Conservation (phyloP, 2,329 filamentous ascomycete species). For the Bipolaris oryzae region DNA sequence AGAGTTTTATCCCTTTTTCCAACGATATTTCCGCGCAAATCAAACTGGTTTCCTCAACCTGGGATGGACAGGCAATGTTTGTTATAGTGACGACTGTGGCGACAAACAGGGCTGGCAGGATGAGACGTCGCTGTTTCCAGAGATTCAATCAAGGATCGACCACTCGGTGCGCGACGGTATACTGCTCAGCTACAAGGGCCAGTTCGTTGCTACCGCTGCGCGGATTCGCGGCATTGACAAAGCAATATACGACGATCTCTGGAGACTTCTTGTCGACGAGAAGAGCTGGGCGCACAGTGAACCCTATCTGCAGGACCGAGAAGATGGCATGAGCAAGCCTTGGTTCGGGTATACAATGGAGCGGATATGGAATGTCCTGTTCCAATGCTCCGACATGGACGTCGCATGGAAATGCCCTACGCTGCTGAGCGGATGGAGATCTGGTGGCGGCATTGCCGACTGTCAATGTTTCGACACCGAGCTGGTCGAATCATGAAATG, state of each 20-base stretch:
- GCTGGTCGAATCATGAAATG: conserved; percentile 11
- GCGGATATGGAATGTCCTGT: conserved; percentile 38
- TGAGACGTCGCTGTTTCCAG: conserved; percentile 45
- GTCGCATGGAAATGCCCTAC: conserved; percentile 39
- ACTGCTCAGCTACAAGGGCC: conserved; percentile 55
- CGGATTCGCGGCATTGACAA: conserved; percentile 50
- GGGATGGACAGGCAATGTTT: conserved; percentile 48
- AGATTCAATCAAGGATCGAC: conserved; percentile 40
- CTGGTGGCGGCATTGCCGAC: conserved; percentile 32
- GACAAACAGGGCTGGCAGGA: conserved; percentile 53
- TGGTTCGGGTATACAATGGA: conserved; percentile 39
- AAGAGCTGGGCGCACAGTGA: conserved; percentile 38
- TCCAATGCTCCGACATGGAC: conserved; percentile 37
- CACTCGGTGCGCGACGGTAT: conserved; percentile 40
- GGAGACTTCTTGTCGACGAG: conserved; percentile 29
- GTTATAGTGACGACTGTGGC: conserved; percentile 49
- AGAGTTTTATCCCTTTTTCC: conserved; percentile 47
- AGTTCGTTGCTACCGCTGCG: conserved; percentile 55
- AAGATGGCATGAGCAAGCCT: conserved; percentile 35
- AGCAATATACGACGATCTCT: conserved; percentile 44
- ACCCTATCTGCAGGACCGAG: conserved; percentile 27
- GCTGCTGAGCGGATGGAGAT: conserved; percentile 31
- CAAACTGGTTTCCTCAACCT: conserved; percentile 56
- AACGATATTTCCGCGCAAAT: conserved; percentile 45
- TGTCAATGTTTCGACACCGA: conserved; percentile 39